Percentiles rank a stretch among this genome's conserved stretches.
These are phyloP conservation scores for Aspergillus coremiiformis DNA, from an alignment of 495 filamentous ascomycete genomes.

Conservation along the genomic window DNA sequence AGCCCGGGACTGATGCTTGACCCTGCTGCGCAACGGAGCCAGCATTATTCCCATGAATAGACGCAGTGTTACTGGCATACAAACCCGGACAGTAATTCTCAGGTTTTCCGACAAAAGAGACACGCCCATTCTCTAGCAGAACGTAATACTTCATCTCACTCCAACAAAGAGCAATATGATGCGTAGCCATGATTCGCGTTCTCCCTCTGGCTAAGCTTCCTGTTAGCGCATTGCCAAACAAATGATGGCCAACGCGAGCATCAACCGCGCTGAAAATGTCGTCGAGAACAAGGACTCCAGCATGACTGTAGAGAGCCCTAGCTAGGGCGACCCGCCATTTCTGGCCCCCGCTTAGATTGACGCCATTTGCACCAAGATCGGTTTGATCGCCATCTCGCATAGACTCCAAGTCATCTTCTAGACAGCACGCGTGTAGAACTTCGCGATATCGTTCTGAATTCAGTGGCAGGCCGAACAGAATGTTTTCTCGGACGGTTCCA, in stretches of 20 bases:
- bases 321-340: slow-evolving; percentile 76
- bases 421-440: slow-evolving; percentile 60
- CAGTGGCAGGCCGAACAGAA: slow-evolving; percentile 64
- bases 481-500: slow-evolving; percentile 66
- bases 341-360: slow-evolving; percentile 80
- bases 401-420: slow-evolving; percentile 68
- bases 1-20: not conserved
- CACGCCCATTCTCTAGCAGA: slow-evolving; percentile 55
- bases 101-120: slow-evolving; percentile 24
- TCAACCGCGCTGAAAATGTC: slow-evolving; percentile 72
- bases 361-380: slow-evolving; percentile 74
- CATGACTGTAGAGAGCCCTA: slow-evolving; percentile 70
- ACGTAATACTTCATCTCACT: slow-evolving; percentile 64
- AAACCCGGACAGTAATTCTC: slow-evolving; percentile 26
- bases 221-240: slow-evolving; percentile 66
- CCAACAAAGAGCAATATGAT: slow-evolving; percentile 68
- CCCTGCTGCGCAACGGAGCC: not conserved
- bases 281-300: slow-evolving; percentile 71
- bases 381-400: slow-evolving; percentile 67
- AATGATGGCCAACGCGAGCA: slow-evolving; percentile 68
- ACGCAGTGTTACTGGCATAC: not conserved
- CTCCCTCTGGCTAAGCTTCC: slow-evolving; percentile 61
- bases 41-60: not conserved
- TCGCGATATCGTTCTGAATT: slow-evolving; percentile 56
- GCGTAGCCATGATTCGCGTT: slow-evolving; percentile 74